Evolutionary conservation across 1,284 basidiomycete genomes (phyloP).

Genomic region (Apiotrichum sp.): DNA sequence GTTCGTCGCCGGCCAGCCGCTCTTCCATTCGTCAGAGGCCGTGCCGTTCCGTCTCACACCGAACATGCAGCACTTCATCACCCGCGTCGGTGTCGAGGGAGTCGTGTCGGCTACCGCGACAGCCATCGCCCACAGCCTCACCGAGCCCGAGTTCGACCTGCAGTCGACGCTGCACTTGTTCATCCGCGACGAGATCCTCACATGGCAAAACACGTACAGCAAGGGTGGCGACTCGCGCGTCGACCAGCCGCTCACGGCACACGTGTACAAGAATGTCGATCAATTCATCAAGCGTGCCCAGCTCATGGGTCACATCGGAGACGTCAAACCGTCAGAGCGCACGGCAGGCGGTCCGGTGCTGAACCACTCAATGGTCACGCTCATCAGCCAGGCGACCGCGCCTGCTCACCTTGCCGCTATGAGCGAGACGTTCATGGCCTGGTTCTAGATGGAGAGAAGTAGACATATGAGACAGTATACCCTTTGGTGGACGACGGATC

Average conservation of each 20-base stretch:
- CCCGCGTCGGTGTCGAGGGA: slow-evolving; percentile 83
- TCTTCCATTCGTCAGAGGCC: slow-evolving; percentile 72
- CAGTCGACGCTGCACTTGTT: slow-evolving; percentile 53
- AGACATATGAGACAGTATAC: too few relatives aligned
- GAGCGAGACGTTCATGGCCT: slow-evolving; percentile 69
- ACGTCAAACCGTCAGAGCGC: slow-evolving; percentile 62
- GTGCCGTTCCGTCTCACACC: slow-evolving; percentile 97
- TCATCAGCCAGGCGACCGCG: slow-evolving; percentile 62
- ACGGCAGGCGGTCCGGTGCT: slow-evolving; percentile 54
- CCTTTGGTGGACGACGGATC: too few relatives aligned
- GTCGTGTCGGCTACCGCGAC: slow-evolving; percentile 79
- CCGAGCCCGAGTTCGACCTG: slow-evolving; percentile 76
- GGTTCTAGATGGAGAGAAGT: slow-evolving; percentile 56
- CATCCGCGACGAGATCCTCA: slow-evolving; percentile 70
- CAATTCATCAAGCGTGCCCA: slow-evolving; percentile 56
- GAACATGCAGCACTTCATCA: slow-evolving; percentile 91
- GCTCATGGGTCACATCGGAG: slow-evolving; percentile 42
- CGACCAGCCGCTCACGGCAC: slow-evolving; percentile 61
- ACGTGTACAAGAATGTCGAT: slow-evolving; percentile 69
- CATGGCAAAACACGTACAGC: slow-evolving; percentile 46
- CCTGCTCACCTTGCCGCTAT: slow-evolving; percentile 48
- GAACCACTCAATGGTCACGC: slow-evolving; percentile 73
- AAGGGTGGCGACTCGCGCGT: slow-evolving; percentile 34
- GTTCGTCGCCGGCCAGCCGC: slow-evolving; percentile 54
- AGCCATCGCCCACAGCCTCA: slow-evolving; percentile 83